A percentile compares a stretch with the other conserved stretches of the same genome.
Evolutionary conservation across 2,329 filamentous ascomycete genomes (phyloP).

Genomic region (Penicillium aurantiogriseum): DNA sequence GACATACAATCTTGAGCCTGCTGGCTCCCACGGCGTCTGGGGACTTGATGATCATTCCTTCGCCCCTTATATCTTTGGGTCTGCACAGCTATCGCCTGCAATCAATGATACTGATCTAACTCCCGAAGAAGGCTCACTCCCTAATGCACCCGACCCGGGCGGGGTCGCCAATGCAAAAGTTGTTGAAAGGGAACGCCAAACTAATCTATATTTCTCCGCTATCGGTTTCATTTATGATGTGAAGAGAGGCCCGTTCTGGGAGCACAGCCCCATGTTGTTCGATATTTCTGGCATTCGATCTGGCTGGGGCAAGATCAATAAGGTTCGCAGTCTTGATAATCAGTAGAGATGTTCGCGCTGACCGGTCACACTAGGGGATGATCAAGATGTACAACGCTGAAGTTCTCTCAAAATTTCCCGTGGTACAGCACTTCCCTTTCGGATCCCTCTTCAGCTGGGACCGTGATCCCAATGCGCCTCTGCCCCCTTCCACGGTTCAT

Average conservation of each 20-base stretch:
- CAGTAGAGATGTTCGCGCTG: neutral
- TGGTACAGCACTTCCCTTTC: slow-evolving; percentile 94
- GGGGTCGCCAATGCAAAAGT: slow-evolving; percentile 65
- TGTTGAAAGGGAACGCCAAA: slow-evolving; percentile 63
- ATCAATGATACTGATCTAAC: slow-evolving; percentile 64
- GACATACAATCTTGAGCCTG: slow-evolving; percentile 90
- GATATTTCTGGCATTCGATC: slow-evolving; percentile 88
- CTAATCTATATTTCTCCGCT: slow-evolving; percentile 90
- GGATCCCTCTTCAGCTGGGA: slow-evolving; percentile 79
- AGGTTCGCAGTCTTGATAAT: slow-evolving; percentile 46
- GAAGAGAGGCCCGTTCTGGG: slow-evolving; percentile 95
- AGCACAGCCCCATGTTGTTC: slow-evolving; percentile 89
- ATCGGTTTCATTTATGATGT: slow-evolving; percentile 97
- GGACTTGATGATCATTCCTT: slow-evolving; percentile 98
- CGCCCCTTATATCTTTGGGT: slow-evolving; percentile 90
- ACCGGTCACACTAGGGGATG: slow-evolving; percentile 66
- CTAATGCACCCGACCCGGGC: slow-evolving; percentile 67
- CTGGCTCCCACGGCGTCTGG: slow-evolving; percentile 96
- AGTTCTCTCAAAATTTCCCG: slow-evolving; percentile 92
- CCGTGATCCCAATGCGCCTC: slow-evolving; percentile 59
- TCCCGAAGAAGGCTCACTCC: slow-evolving; percentile 75
- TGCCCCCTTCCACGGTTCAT: slow-evolving; percentile 55
- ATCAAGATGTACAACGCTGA: slow-evolving; percentile 99
- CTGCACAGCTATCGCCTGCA: slow-evolving; percentile 79
- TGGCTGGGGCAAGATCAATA: slow-evolving; percentile 99